These are phyloP conservation scores for Jatropha multifida DNA, from an alignment of 441 rosid genomes.

Conservation along the genomic window DNA sequence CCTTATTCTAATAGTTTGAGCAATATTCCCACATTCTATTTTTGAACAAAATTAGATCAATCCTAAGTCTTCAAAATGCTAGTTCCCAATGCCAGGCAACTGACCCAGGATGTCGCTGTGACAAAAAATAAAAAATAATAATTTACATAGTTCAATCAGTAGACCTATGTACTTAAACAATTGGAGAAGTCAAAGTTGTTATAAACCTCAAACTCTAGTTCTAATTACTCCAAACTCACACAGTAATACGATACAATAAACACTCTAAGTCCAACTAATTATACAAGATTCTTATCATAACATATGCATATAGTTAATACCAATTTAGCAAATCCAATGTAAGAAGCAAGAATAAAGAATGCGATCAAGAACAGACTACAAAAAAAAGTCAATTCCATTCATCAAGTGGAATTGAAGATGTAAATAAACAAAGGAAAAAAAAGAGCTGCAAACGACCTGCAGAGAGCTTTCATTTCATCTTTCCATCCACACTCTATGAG, in stretches of 20 bases:
- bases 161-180: neutral
- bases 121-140: neutral
- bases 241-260: neutral
- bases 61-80: neutral
- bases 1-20: neutral
- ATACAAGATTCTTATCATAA: neutral
- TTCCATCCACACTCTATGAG: slow-evolving; percentile 91
- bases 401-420: too few species aligned
- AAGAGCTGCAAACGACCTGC: slow-evolving; percentile 50
- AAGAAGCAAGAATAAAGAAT: too few species aligned
- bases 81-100: neutral
- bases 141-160: neutral
- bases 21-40: neutral
- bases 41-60: neutral
- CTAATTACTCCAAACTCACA: neutral
- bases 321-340: neutral
- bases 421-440: neutral
- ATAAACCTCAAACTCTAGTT: neutral
- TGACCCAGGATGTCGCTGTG: neutral
- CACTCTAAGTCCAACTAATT: neutral
- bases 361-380: too few species aligned
- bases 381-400: too few species aligned
- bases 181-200: neutral
- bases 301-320: neutral
- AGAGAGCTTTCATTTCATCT: slow-evolving; percentile 81